Conservation (phyloP, 805 yeast species). For the Huiozyma sinensis region DNA sequence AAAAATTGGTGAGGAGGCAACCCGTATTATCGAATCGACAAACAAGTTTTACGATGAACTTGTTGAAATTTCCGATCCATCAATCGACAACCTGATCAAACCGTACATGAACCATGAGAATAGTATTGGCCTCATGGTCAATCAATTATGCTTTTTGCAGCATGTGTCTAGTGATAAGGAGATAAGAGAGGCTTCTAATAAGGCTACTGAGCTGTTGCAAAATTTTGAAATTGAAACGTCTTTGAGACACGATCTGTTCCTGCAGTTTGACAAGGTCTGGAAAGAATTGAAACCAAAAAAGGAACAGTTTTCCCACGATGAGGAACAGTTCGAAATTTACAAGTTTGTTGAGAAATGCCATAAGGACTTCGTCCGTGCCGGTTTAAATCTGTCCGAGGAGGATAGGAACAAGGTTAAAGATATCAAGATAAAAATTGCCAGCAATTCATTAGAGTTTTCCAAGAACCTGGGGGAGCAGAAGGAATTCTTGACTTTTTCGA, state of each 20-base stretch:
- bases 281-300: conserved; percentile 26
- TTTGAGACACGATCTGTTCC: conserved; percentile 55
- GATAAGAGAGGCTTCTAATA: conserved; percentile 60
- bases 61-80: conserved; percentile 39
- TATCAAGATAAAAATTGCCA: conserved; percentile 50
- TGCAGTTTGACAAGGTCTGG: conserved; percentile 44
- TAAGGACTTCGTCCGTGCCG: conserved; percentile 52
- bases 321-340: conserved; percentile 40
- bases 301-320: conserved; percentile 4
- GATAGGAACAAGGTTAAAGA: conserved; percentile 46
- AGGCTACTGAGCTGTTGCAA: conserved; percentile 48
- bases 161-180: conserved; percentile 56
- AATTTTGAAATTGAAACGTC: conserved; percentile 53
- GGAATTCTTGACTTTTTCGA: conserved; percentile 48
- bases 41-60: conserved; percentile 41
- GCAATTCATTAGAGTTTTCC: conserved; percentile 43
- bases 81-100: conserved; percentile 45
- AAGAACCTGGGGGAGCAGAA: conserved; percentile 65
- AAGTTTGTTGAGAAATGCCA: conserved; percentile 49
- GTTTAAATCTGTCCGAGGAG: conserved; percentile 50
- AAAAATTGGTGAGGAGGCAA: conserved; percentile 34
- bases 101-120: conserved; percentile 46
- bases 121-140: conserved; percentile 33
- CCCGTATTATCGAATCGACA: conserved; percentile 34
- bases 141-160: conserved; percentile 56